Conservation (phyloP, 495 filamentous ascomycete genomes). For the Hyaloscypha finlandica region DNA sequence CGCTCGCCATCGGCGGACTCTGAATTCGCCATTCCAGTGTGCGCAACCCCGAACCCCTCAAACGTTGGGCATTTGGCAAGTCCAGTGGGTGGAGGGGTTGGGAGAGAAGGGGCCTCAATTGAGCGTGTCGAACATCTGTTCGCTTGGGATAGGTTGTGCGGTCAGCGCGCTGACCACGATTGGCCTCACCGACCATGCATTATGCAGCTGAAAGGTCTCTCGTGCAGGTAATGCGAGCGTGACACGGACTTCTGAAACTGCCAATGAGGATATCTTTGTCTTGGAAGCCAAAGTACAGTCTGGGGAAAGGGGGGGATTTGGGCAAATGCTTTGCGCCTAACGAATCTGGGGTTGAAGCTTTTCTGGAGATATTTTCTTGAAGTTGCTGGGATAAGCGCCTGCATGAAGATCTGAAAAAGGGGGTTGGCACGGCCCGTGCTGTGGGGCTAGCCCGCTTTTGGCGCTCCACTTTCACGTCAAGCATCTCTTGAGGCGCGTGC, state of each 20-base stretch:
- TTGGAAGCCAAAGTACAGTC: not conserved
- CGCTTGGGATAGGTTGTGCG: slow-evolving; percentile 24
- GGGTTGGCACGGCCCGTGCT: not conserved
- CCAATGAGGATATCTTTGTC: not conserved
- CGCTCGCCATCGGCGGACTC: slow-evolving; percentile 15
- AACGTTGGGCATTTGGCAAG: slow-evolving; percentile 25
- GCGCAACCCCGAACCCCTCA: slow-evolving; percentile 27
- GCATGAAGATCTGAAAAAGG: slow-evolving; percentile 1
- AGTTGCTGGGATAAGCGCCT: slow-evolving; percentile 11
- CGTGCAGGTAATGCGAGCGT: not conserved
- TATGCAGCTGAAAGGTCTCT: slow-evolving; percentile 12
- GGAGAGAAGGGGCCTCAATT: not conserved
- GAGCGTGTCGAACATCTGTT: slow-evolving; percentile 19
- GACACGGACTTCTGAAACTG: not conserved
- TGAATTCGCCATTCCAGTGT: slow-evolving; percentile 24
- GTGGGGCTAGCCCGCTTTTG: not conserved
- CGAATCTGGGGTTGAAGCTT: slow-evolving; percentile 6
- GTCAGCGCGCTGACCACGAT: slow-evolving; percentile 16
- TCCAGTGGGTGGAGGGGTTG: not conserved
- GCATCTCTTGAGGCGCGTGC: not conserved
- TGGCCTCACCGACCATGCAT: slow-evolving; percentile 28
- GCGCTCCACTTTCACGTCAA: not conserved
- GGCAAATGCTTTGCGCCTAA: slow-evolving; percentile 13
- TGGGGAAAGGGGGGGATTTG: not conserved
- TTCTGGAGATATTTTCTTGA: not conserved